Conservation (phyloP, 2,329 filamentous ascomycete genomes). For the Talaromyces sp. region DNA sequence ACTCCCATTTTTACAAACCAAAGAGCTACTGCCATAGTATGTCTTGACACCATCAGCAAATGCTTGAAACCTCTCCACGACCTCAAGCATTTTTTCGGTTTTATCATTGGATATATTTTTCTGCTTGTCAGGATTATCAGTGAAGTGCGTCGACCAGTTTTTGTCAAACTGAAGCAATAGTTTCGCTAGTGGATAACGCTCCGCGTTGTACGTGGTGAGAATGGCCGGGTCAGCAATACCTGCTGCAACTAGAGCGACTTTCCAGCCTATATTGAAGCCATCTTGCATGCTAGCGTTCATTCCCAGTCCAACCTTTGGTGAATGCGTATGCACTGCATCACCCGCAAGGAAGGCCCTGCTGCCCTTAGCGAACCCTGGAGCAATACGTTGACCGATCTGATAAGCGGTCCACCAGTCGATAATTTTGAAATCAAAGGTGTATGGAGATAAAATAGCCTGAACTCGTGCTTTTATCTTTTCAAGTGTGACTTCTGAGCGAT, state of each 20-base stretch:
- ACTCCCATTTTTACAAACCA: slow-evolving; percentile 14
- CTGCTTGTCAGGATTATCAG: slow-evolving; percentile 2
- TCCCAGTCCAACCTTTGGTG: slow-evolving; percentile 25
- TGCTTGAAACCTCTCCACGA: slow-evolving; percentile 20
- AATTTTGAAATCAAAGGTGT: slow-evolving; percentile 22
- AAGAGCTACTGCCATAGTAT: slow-evolving; percentile 18
- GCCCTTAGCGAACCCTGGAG: slow-evolving; percentile 17
- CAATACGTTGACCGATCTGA: slow-evolving; percentile 26
- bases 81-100: slow-evolving; percentile 17
- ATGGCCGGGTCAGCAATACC: slow-evolving; percentile 44
- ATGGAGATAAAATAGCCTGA: slow-evolving; percentile 20
- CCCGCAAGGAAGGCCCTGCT: slow-evolving; percentile 23
- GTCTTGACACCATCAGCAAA: slow-evolving; percentile 22
- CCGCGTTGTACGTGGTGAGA: slow-evolving; percentile 55
- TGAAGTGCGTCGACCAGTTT: slow-evolving; percentile 25
- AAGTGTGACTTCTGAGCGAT: slow-evolving; percentile 22
- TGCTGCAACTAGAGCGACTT: slow-evolving; percentile 53
- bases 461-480: slow-evolving; percentile 21
- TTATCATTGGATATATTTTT: slow-evolving; percentile 7
- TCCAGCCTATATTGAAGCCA: slow-evolving; percentile 60
- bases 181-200: slow-evolving; percentile 64
- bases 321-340: slow-evolving; percentile 29
- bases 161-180: slow-evolving; percentile 68
- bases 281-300: slow-evolving; percentile 53
- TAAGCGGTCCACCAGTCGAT: slow-evolving; percentile 29